Base-by-base conservation (phyloP, 345 rosid species). In the Eucalyptus erythrocorys region DNA sequence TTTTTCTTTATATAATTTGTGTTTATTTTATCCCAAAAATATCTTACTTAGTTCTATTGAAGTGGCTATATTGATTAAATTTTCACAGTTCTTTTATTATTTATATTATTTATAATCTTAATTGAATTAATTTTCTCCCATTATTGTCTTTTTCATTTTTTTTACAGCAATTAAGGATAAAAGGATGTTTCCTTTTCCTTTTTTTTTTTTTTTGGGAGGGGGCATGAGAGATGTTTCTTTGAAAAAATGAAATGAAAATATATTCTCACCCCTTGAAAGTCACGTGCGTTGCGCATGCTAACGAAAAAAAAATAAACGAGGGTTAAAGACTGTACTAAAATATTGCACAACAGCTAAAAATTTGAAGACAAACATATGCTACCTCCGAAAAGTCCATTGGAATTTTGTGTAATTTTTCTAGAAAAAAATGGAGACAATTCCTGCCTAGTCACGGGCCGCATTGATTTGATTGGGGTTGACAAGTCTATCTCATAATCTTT, bases 401-500 rank as follows among this genome's bases (percentile, higher is more conserved):
- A 34, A 16, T 64, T 7, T n/a, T n/a, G 76, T 64, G 37, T 8
- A 4, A 64, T 14, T 64, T n/a, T 64, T n/a, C 1, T n/a, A 15
- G 16, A n/a, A 64, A 64, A 64, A n/a, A n/a, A n/a, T 6, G 4
- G 10, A 6, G 17, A 64, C 10, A 64, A 64, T 0, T n/a, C 9
- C 19, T n/a, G 19, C 2, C 8, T 7, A 8, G 4, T 64, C 3
- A 4, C 5, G 1, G 0, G 32, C 27, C 8, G 7, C 15, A 5
- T 27, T 16, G 3, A 27, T 61, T 61, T 61, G 32, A 27, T 61
- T 61, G 32, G 32, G 9, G 5, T 7, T n/a, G 76, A 64, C 40
- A 15, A 64, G 37, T 64, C 17, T 7, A 13, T n/a, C 37, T 14
- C 37, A 7, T n/a, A 14, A 30, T 64, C 17, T 64, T n/a, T n/a